Evolutionary conservation across 1,284 basidiomycete species (phyloP), one percentile per base, ranked within the genome.

Genomic region (Afroboletus lepidellus): DNA sequence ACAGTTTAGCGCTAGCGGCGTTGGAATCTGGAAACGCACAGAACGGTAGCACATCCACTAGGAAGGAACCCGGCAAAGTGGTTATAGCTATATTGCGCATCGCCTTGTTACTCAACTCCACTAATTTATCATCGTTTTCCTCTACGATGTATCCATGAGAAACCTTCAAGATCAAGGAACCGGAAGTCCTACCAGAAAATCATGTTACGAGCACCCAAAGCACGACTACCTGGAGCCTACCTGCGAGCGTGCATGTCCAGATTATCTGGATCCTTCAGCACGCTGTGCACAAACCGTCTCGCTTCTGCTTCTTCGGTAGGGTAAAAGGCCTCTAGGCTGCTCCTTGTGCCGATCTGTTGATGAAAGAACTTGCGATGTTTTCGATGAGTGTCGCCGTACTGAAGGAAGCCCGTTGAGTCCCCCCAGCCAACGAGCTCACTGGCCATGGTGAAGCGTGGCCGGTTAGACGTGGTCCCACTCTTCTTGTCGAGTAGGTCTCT

Each of bases 41-140:
- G 4, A 61, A 44, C 15, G 67, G 67, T 12, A 70, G 8, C 1
- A 55, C 16, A 44, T 70, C 20, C 6, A 69, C 66, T 6, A 69
- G n/a, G 48, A 62, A 71, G 3, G 50, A 42, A 18, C 64, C 62
- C 2, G 65, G 61, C 0, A 43, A 15, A 5, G 45, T 53, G 9
- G 58, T 32, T 8, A 30, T 25, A 7, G 48, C 13, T 8, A 50
- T 29, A 37, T 29, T 46, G 15, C 24, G 48, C 41, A 30, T 24
- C 2, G 33, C 48, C 18, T 9, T 45, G 33, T 37, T 30, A 15
- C 25, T 41, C 32, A 46, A 21, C 32, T 44, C 41, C 8, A 49
- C 41, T 2, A 50, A 13, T 12, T 32, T 33, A 29, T 50, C 48
- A 3, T 8, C 41, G 3, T 29, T 5, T 3, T 30, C 41, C 25